Base-by-base conservation (phyloP, 2,329 filamentous ascomycete species). In the Aspergillus persii region DNA sequence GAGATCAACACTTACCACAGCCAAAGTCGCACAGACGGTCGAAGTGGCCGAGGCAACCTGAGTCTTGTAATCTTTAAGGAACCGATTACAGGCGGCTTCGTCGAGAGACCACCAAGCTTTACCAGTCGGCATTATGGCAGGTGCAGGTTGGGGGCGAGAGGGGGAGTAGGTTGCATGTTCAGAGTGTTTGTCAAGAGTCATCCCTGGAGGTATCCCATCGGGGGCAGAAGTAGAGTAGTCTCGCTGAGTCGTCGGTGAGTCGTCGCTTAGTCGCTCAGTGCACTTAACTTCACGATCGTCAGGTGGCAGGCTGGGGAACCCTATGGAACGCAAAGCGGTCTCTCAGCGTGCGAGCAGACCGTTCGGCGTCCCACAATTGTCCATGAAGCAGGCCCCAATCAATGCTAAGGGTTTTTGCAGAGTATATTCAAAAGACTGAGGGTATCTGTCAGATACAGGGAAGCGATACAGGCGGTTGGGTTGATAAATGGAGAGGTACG, bases 241-340 rank as follows among this genome's bases (percentile, higher is more conserved):
- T 54, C 54, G 63, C 57, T 60, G 55, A 58, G 49, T 54, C 53
- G 54, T 54, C 54, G 63, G 56, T 60, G 55, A 58, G 49, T 54
- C 53, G 54, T 61, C 27, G 59, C 52, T 61, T 58, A 60, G 62
- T 63, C 54, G 61, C 53, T 39, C 48, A 46, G 36, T 27, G 50
- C 50, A 48, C 48, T 23, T 36, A 55, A 62, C 50, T 48, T 39
- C 47, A 12, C 26, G 53, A 58, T 54, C 50, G 47, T 51, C 57
- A 59, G 63, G 44, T 23, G 44, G 44, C 69, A 75, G 75, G 76
- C 74, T 76, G 76, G 74, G 75, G 77, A 77, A 77, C 74, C 77
- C 75, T 74, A 80, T 80, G 78, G 78, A 80, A 81, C 77, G 79
- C 79, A 79, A 79, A 79, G 74, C 76, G 76, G 77, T 74, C 78